A percentile compares a stretch with the other conserved stretches of the same genome.
phyloP scores from a whole-genome alignment of 140 eudicot species.

The Artemisia princeps region DNA sequence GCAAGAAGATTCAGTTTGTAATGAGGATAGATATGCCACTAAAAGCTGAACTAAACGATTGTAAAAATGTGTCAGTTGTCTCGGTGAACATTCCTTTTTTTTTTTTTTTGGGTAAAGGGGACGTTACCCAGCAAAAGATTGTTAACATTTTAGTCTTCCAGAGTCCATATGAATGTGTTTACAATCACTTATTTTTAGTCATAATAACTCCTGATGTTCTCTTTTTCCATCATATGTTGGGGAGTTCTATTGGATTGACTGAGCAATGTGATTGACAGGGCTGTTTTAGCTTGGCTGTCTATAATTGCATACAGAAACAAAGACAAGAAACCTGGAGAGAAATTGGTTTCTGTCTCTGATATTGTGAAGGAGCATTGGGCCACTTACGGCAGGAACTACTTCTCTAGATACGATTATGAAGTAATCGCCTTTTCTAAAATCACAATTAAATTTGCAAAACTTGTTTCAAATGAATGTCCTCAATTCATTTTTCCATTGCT shows the following conservation, averaged over 20 bases:
- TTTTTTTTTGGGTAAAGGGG: too few relatives aligned
- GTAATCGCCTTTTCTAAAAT: conserved; percentile 32
- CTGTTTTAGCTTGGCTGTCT: conserved; percentile 98
- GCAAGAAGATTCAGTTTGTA: too few relatives aligned
- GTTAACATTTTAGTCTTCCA: too few relatives aligned
- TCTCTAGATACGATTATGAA: conserved; percentile 93
- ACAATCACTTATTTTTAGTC: too few relatives aligned
- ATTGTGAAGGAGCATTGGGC: conserved; percentile 93
- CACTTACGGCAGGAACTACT: conserved; percentile 90
- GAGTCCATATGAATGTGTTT: too few relatives aligned
- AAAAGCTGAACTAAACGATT: too few relatives aligned
- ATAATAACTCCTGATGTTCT: too few relatives aligned
- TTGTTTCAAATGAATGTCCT: not conserved
- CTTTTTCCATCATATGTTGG: not conserved
- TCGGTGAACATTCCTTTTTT: too few relatives aligned
- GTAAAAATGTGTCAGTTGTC: too few relatives aligned
- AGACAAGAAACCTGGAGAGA: conserved; percentile 71
- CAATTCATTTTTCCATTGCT: conserved; percentile 18
- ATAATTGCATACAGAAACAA: conserved; percentile 76
- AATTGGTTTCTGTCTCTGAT: conserved; percentile 69
- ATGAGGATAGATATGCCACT: too few relatives aligned
- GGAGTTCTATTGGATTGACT: conserved; percentile 10
- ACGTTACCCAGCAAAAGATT: too few relatives aligned
- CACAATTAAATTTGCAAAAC: not conserved
- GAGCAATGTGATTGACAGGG: conserved; percentile 50